Conservation (phyloP, 768 basidiomycete species). For the Trametopsis cervina region DNA sequence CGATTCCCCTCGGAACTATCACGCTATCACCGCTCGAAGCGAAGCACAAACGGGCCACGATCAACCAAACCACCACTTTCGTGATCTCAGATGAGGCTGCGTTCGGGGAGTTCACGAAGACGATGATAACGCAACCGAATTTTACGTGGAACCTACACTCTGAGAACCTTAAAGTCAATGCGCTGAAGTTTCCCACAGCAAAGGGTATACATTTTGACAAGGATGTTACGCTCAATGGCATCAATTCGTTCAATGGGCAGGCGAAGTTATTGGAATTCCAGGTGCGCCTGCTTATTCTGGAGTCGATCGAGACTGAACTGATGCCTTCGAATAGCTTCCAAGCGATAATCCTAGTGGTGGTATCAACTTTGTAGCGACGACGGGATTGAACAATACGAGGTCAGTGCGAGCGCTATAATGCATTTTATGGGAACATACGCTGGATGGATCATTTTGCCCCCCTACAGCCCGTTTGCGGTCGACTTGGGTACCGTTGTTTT, state of each 20-base stretch:
- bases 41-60: slow-evolving; percentile 45
- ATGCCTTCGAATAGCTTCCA: slow-evolving; percentile 42
- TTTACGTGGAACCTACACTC: slow-evolving; percentile 65
- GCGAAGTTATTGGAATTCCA: slow-evolving; percentile 51
- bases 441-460: not conserved
- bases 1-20: slow-evolving; percentile 50
- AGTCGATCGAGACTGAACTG: not conserved
- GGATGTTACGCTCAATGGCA: slow-evolving; percentile 51
- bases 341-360: slow-evolving; percentile 62
- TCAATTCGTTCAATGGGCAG: slow-evolving; percentile 53
- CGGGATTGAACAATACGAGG: slow-evolving; percentile 53
- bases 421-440: not conserved
- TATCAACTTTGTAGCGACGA: slow-evolving; percentile 56
- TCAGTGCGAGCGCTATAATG: slow-evolving; percentile 14
- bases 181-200: slow-evolving; percentile 59
- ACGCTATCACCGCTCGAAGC: slow-evolving; percentile 40
- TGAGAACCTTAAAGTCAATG: slow-evolving; percentile 52
- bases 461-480: slow-evolving; percentile 55
- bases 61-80: slow-evolving; percentile 58
- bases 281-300: not conserved
- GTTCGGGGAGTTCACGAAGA: slow-evolving; percentile 54
- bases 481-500: slow-evolving; percentile 63
- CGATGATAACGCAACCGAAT: slow-evolving; percentile 57
- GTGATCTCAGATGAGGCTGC: slow-evolving; percentile 46
- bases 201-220: slow-evolving; percentile 64